Evolutionary conservation across 495 filamentous ascomycete genomes (phyloP).

Genomic region (Talaromyces wortmannii): DNA sequence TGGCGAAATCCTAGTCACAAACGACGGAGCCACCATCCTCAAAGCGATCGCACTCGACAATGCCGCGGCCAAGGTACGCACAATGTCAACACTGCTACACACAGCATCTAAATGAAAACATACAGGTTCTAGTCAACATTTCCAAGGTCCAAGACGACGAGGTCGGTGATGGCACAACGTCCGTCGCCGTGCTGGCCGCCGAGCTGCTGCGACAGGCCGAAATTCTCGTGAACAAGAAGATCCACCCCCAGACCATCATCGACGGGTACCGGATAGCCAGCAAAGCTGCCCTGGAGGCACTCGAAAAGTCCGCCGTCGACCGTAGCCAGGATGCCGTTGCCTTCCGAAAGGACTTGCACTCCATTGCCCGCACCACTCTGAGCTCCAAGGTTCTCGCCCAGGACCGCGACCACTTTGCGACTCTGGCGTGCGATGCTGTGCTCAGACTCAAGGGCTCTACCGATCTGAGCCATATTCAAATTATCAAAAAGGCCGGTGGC

Average conservation of each 20-base stretch:
- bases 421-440: conserved; percentile 88
- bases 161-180: conserved; percentile 92
- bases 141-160: conserved; percentile 99
- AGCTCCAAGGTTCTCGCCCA: conserved; percentile 96
- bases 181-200: conserved; percentile 86
- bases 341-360: conserved; percentile 83
- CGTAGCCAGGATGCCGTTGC: conserved; percentile 73
- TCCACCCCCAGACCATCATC: conserved; percentile 98
- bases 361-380: conserved; percentile 92
- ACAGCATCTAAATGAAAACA: conserved; percentile 25
- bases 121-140: conserved; percentile 73
- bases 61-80: conserved; percentile 73
- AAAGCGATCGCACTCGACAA: conserved; percentile 99
- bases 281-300: conserved; percentile 73
- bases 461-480: conserved; percentile 95
- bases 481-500: conserved; percentile 98
- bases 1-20: conserved; percentile 94
- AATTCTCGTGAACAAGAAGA: conserved; percentile 93
- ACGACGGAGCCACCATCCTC: conserved; percentile 96
- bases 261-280: conserved; percentile 98
- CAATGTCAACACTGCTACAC: background rate
- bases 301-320: conserved; percentile 80
- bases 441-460: conserved; percentile 84
- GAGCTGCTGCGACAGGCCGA: conserved; percentile 95
- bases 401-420: conserved; percentile 86